Percentiles rank a stretch among this genome's conserved stretches.
phyloP scores from a whole-genome alignment of 345 rosid species.

The Gossypium longicalyx region DNA sequence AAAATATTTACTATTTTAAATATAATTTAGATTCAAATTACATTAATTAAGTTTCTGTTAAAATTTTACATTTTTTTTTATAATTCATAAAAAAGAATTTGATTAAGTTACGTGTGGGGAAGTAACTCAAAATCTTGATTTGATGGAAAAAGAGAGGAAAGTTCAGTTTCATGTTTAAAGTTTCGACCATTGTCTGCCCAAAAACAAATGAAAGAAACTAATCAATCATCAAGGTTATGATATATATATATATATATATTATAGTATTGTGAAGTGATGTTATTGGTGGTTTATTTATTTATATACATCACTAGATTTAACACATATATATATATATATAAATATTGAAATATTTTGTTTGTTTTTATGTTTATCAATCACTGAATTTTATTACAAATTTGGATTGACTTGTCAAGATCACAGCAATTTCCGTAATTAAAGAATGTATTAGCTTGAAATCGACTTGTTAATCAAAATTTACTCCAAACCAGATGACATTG shows the following conservation, averaged over 20 bases:
- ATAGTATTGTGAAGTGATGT: not conserved
- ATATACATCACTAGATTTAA: not conserved
- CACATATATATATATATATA: not conserved
- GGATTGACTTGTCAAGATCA: not conserved
- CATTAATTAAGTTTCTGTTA: accelerated
- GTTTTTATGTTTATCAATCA: not conserved
- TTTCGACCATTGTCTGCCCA: not conserved
- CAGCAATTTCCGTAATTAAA: not conserved
- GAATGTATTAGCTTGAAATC: not conserved
- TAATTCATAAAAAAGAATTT: not conserved
- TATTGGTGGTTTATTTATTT: not conserved
- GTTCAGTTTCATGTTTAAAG: not conserved
- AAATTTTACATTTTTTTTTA: too few species aligned
- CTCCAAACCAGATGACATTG: not conserved
- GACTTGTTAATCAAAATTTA: not conserved
- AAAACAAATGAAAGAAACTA: not conserved
- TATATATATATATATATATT: not conserved
- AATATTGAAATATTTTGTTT: not conserved
- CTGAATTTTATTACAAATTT: not conserved
- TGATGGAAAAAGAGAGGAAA: not conserved
- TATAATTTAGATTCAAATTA: accelerated
- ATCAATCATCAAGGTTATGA: not conserved
- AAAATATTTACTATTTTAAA: accelerated
- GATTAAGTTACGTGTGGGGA: not conserved
- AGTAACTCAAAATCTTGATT: not conserved